Conservation (phyloP, 192 early-diverging fungal species). For the Coemansia sp. region DNA sequence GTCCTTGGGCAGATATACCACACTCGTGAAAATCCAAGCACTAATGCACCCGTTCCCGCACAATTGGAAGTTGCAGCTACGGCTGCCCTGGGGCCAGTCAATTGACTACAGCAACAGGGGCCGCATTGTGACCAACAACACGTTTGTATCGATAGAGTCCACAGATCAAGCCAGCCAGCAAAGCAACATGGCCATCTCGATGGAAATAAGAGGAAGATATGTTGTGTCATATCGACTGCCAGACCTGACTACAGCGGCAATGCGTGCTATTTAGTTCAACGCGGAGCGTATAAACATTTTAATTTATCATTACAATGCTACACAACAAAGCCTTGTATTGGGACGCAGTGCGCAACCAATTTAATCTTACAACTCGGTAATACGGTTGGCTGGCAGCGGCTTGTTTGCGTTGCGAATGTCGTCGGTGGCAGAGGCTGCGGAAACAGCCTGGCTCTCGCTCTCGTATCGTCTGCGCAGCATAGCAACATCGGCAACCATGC, state of each 20-base stretch:
- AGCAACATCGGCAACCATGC: slow-evolving; percentile 36
- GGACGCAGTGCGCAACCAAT: no score
- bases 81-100: slow-evolving; percentile 32
- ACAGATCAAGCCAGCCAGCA: background rate
- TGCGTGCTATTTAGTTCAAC: background rate
- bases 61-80: slow-evolving; percentile 41
- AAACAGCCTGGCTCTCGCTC: slow-evolving; percentile 19
- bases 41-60: slow-evolving; percentile 32
- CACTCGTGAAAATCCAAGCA: slow-evolving; percentile 46
- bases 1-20: slow-evolving; percentile 26
- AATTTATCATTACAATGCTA: background rate
- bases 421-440: background rate
- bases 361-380: background rate
- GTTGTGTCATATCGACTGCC: slow-evolving; percentile 22
- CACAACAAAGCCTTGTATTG: no score
- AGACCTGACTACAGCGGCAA: slow-evolving; percentile 13
- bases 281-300: background rate
- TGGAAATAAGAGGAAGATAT: slow-evolving; percentile 32
- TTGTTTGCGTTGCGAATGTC: background rate
- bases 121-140: slow-evolving; percentile 6
- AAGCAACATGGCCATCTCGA: slow-evolving; percentile 26
- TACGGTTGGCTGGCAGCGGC: background rate
- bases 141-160: slow-evolving; percentile 13
- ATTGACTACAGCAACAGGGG: slow-evolving; percentile 38
- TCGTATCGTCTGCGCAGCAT: slow-evolving; percentile 29